phyloP scores from a whole-genome alignment of 768 basidiomycete genomes.

The Neoboletus brunneissimus region DNA sequence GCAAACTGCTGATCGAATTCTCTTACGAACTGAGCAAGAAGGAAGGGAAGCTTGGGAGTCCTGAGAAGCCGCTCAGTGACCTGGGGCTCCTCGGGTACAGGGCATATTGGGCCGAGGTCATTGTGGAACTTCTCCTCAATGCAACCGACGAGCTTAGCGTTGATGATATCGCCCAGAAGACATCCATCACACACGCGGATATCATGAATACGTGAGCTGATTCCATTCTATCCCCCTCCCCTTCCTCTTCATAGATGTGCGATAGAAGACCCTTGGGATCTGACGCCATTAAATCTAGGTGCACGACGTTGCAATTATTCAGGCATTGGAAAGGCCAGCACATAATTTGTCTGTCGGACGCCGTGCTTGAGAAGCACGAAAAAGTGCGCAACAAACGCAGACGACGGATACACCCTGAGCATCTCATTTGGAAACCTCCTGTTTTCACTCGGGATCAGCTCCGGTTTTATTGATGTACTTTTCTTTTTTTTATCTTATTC shows the following conservation, averaged over 20 bases:
- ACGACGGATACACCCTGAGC: slow-evolving; percentile 74
- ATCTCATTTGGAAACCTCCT: slow-evolving; percentile 92
- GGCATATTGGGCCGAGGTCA: slow-evolving; percentile 96
- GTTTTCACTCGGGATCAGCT: slow-evolving; percentile 88
- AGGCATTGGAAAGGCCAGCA: slow-evolving; percentile 96
- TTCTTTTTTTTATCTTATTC: neutral
- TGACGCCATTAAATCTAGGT: slow-evolving; percentile 48
- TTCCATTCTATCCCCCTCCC: slow-evolving; percentile 4
- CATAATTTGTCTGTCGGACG: slow-evolving; percentile 87
- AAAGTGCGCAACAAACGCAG: slow-evolving; percentile 77
- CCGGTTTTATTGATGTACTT: slow-evolving; percentile 49
- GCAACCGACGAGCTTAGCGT: slow-evolving; percentile 78
- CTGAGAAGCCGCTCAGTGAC: slow-evolving; percentile 96
- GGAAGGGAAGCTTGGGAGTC: slow-evolving; percentile 92
- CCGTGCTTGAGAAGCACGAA: slow-evolving; percentile 87
- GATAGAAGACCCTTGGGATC: slow-evolving; percentile 1
- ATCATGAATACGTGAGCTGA: slow-evolving; percentile 94
- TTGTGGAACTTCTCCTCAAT: slow-evolving; percentile 82
- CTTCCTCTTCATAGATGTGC: neutral
- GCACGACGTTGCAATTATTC: slow-evolving; percentile 90
- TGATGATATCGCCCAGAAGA: slow-evolving; percentile 96
- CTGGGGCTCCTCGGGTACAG: slow-evolving; percentile 90
- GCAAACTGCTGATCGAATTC: slow-evolving; percentile 94
- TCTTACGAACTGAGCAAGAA: slow-evolving; percentile 97
- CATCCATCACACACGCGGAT: slow-evolving; percentile 91